Percentiles rank a stretch among this genome's conserved stretches.
Evolutionary conservation across 2,329 filamentous ascomycete genomes (phyloP).

Genomic region (Peltaster fructicola): DNA sequence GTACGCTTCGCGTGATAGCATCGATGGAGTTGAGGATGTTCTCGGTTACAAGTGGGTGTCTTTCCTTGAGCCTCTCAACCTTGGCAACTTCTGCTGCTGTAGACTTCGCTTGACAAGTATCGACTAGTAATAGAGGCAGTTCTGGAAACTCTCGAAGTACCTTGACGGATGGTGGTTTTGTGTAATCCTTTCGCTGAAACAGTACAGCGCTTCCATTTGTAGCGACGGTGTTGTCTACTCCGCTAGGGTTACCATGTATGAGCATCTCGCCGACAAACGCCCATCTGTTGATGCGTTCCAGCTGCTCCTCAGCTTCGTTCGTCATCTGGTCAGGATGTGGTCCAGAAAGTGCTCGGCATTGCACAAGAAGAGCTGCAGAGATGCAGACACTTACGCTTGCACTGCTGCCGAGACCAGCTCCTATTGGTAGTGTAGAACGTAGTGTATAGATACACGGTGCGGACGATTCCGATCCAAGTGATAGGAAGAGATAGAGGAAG

Average conservation of each 20-base stretch:
- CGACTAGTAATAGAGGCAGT: slow-evolving; percentile 72
- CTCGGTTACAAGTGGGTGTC: slow-evolving; percentile 60
- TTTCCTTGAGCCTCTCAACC: slow-evolving; percentile 52
- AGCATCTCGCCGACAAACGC: slow-evolving; percentile 94
- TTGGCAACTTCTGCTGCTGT: slow-evolving; percentile 76
- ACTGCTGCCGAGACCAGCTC: slow-evolving; percentile 79
- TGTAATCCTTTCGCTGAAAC: slow-evolving; percentile 65
- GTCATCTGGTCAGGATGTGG: slow-evolving; percentile 82
- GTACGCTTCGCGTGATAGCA: slow-evolving; percentile 43
- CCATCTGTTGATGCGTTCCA: slow-evolving; percentile 95
- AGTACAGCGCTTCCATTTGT: slow-evolving; percentile 88
- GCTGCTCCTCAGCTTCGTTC: slow-evolving; percentile 72
- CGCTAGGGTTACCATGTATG: slow-evolving; percentile 91
- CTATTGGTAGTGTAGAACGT: slow-evolving; percentile 83
- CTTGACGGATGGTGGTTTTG: slow-evolving; percentile 51
- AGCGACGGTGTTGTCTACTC: slow-evolving; percentile 91
- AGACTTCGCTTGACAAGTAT: slow-evolving; percentile 75
- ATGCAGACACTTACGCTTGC: slow-evolving; percentile 88
- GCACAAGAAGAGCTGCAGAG: slow-evolving; percentile 58
- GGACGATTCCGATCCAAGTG: slow-evolving; percentile 61
- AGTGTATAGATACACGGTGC: slow-evolving; percentile 76
- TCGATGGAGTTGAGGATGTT: slow-evolving; percentile 77
- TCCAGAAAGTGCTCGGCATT: slow-evolving; percentile 72
- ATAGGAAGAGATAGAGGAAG: slow-evolving; percentile 87
- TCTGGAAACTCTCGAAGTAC: slow-evolving; percentile 80